Percentiles rank a stretch among this genome's conserved stretches.
Evolutionary conservation across 208 protist genomes (phyloP).

Genomic region (Phytomonas sp.): DNA sequence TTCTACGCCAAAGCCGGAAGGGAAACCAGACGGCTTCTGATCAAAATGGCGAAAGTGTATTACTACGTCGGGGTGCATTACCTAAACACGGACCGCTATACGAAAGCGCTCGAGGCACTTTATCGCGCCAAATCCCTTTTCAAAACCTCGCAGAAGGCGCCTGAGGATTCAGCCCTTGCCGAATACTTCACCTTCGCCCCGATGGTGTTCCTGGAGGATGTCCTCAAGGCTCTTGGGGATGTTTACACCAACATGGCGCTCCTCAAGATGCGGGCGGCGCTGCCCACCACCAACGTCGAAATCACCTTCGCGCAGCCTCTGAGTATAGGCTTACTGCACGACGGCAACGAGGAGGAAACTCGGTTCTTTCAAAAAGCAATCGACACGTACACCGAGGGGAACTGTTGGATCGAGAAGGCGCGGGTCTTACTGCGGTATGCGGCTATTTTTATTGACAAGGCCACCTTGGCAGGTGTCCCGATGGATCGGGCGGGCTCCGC

Average conservation of each 20-base stretch:
- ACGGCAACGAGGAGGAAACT: constrained; percentile 36
- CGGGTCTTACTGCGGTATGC: constrained; percentile 37
- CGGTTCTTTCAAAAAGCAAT: constrained; percentile 37
- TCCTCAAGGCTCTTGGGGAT: constrained; percentile 41
- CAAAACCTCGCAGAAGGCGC: constrained; percentile 28
- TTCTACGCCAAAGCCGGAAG: constrained; percentile 48
- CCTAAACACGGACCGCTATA: constrained; percentile 54
- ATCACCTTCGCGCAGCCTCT: constrained; percentile 34
- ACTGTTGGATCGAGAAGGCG: constrained; percentile 22
- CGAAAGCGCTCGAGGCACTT: constrained; percentile 73
- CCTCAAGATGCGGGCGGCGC: constrained; percentile 24
- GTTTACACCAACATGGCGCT: constrained; percentile 50
- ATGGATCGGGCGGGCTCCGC: constrained; percentile 20
- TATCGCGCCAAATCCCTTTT: constrained; percentile 54
- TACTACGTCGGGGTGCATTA: constrained; percentile 60
- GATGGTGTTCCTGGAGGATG: constrained; percentile 28
- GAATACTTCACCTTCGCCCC: constrained; percentile 29
- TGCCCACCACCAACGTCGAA: constrained; percentile 3
- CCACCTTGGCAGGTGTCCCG: constrained; percentile 23
- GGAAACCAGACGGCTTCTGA: constrained; percentile 31
- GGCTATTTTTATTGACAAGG: constrained; percentile 24
- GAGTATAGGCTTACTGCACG: constrained; percentile 25
- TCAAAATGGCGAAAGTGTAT: constrained; percentile 64
- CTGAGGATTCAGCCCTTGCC: constrained; percentile 30
- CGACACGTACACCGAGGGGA: constrained; percentile 43